Evolutionary conservation across 805 yeast genomes (phyloP).

Genomic region (Starmerella asiatica): DNA sequence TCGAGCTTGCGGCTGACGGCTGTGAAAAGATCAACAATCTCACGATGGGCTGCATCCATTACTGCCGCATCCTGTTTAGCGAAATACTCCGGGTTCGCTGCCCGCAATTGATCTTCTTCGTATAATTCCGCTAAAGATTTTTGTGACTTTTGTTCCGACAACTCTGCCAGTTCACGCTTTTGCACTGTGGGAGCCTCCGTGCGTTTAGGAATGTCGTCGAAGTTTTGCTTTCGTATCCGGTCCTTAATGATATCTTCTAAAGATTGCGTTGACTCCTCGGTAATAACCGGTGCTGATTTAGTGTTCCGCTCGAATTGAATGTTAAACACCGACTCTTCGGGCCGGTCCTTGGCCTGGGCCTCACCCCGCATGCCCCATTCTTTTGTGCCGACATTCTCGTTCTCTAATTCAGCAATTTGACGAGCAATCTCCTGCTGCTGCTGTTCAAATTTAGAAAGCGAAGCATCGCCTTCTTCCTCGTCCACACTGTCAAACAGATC

Average conservation of each 20-base stretch:
- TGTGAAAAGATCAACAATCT: constrained; percentile 52
- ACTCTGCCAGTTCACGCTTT: constrained; percentile 37
- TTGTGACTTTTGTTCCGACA: constrained; percentile 69
- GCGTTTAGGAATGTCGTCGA: constrained; percentile 74
- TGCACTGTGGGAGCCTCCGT: constrained; percentile 28
- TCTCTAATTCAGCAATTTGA: constrained; percentile 69
- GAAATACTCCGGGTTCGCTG: constrained; percentile 30
- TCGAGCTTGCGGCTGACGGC: constrained; percentile 61
- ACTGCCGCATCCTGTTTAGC: constrained; percentile 47
- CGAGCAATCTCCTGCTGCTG: constrained; percentile 64
- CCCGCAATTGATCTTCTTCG: constrained; percentile 57
- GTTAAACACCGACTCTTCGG: constrained; percentile 67
- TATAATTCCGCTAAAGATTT: constrained; percentile 85
- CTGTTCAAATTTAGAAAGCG: constrained; percentile 63
- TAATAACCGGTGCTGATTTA: constrained; percentile 90
- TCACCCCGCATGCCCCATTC: constrained; percentile 95
- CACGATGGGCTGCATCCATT: constrained; percentile 59
- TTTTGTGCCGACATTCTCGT: constrained; percentile 79
- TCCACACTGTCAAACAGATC: constrained; percentile 34
- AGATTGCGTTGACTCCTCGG: constrained; percentile 73
- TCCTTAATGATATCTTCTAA: constrained; percentile 80
- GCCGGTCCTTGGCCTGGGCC: constrained; percentile 66
- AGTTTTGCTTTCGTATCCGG: constrained; percentile 58
- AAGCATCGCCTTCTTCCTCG: constrained; percentile 37
- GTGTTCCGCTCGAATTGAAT: constrained; percentile 86